phyloP scores from a whole-genome alignment of 192 early-diverging fungal species.

The Oehlia diaphana region DNA sequence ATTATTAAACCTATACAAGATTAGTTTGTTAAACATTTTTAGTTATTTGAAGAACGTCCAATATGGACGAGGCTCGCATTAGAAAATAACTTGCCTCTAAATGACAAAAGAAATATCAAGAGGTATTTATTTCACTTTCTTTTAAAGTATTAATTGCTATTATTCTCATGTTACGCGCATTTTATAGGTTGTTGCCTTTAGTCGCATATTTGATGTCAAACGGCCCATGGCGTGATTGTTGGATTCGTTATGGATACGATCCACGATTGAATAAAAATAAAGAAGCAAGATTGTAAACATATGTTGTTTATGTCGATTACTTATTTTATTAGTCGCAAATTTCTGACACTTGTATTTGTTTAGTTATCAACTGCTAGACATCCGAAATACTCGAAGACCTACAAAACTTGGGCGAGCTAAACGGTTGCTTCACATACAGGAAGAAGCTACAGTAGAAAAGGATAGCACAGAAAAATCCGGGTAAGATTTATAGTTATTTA shows the following conservation, averaged over 20 bases:
- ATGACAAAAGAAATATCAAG: conserved; percentile 33
- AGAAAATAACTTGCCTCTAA: conserved; percentile 18
- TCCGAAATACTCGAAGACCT: conserved; percentile 12
- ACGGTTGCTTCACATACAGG: conserved; percentile 1
- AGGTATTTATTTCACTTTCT: conserved; percentile 4
- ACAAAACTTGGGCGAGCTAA: conserved; percentile 14
- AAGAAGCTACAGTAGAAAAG: neutral
- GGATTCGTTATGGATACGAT: conserved; percentile 51
- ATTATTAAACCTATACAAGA: neutral
- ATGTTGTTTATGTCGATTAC: neutral
- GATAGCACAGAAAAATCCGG: conserved; percentile 1
- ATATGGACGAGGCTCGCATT: conserved; percentile 46
- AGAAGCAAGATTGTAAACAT: conserved; percentile 31
- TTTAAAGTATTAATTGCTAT: neutral
- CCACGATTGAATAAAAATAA: conserved; percentile 34
- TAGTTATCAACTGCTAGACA: conserved; percentile 30
- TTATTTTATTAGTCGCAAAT: neutral
- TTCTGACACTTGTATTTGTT: neutral
- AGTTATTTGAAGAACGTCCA: conserved; percentile 48
- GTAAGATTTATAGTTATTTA: conserved; percentile 19
- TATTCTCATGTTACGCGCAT: neutral
- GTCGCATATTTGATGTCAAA: conserved; percentile 38
- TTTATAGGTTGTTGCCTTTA: conserved; percentile 33
- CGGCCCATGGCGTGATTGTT: conserved; percentile 51
- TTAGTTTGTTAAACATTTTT: neutral